Base-by-base conservation (phyloP, 495 filamentous ascomycete genomes). In the Niebla homalea region DNA sequence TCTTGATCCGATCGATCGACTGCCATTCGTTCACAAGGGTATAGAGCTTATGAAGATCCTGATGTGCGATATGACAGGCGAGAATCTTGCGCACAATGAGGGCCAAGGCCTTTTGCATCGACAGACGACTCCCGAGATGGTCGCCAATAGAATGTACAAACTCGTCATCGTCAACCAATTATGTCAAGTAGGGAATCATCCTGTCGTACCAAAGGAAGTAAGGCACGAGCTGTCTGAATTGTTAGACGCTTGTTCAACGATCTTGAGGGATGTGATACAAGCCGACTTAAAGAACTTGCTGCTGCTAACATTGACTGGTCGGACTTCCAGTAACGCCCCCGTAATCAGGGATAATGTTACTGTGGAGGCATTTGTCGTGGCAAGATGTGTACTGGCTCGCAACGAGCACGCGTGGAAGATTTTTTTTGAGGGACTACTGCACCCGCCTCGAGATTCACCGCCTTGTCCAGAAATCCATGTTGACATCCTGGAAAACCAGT, bases 401-500 rank as follows among this genome's bases (percentile, higher is more conserved):
- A 26, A 70, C 7, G 29, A 32, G 29, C 29, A 12, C 29, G 29
- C 29, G 8, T 32, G 29, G 29, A 32, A 32, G 29, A 32, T 2
- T 32, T 32, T 32, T 11, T 32, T 11, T 2, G 14, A 32, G 7
- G 29, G 10, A 12, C 14, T 32, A 32, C 29, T 32, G 2, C 29
- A 32, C 2, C 29, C 29, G 29, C 29, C 60, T 22, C 60, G 67
- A 37, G 44, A 36, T 18, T 57, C 62, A 32, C 51, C 51, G 25
- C 58, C 60, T n/a, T 55, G 55, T 29, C 57, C 65, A 25, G 54
- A 61, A 43, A 37, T 26, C 66, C 0, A 11, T 19, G 41, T 48
- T 18, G 74, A 89, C 55, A 64, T 82, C 23, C 72, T 93, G 32
- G 92, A 98, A 59, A 61, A 61, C 6, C 62, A 71, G 8, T 98